phyloP scores from a whole-genome alignment of 768 basidiomycete species.

The Suillus ampliporus region DNA sequence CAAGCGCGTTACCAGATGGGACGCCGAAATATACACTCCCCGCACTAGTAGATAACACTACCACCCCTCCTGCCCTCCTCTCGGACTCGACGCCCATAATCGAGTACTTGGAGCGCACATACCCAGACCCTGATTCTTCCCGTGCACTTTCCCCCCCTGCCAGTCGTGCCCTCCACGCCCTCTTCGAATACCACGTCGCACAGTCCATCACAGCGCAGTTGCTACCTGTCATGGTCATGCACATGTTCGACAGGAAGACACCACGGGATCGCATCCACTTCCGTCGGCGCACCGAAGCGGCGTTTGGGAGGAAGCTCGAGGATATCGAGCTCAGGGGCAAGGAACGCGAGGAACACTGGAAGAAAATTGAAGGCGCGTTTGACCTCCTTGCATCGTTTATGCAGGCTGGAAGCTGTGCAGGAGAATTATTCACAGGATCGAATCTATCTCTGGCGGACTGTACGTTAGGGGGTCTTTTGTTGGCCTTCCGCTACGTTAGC shows the following conservation, averaged over 20 bases:
- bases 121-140: conserved; percentile 20
- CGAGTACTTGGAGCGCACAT: conserved; percentile 42
- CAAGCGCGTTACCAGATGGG: conserved; percentile 30
- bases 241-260: conserved; percentile 28
- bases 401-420: conserved; percentile 12
- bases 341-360: conserved; percentile 29
- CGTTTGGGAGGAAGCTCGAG: conserved; percentile 15
- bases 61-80: conserved; percentile 26
- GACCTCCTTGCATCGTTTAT: conserved; percentile 11
- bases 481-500: conserved; percentile 29
- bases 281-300: conserved; percentile 21
- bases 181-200: conserved; percentile 27
- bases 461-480: conserved; percentile 29
- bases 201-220: conserved; percentile 20
- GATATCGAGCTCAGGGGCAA: conserved; percentile 21
- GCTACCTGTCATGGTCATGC: conserved; percentile 27
- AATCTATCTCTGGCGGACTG: conserved; percentile 33
- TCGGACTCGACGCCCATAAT: conserved; percentile 43
- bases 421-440: conserved; percentile 27
- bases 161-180: conserved; percentile 28
- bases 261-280: conserved; percentile 25
- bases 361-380: conserved; percentile 26
- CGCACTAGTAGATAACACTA: conserved; percentile 29
- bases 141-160: conserved; percentile 22
- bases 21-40: conserved; percentile 40